phyloP scores from a whole-genome alignment of 2,329 filamentous ascomycete species.

The Paramyrothecium sp. region DNA sequence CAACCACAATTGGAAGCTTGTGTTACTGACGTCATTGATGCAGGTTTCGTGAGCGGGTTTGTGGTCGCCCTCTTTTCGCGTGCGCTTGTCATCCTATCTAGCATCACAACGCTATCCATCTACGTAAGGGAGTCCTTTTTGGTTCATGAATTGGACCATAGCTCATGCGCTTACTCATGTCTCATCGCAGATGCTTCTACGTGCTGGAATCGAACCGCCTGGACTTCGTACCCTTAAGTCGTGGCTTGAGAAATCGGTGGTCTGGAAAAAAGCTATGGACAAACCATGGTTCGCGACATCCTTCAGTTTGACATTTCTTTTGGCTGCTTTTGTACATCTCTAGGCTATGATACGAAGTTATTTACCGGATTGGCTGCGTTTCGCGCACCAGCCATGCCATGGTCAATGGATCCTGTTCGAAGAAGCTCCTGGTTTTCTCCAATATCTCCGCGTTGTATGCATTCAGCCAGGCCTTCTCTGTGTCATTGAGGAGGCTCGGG shows the following conservation, averaged over 20 bases:
- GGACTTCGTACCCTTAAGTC: conserved; percentile 35
- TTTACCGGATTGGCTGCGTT: conserved; percentile 59
- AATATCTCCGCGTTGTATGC: conserved; percentile 78
- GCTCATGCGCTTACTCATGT: conserved; percentile 9
- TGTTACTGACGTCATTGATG: neutral
- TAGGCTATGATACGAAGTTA: conserved; percentile 29
- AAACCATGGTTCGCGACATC: conserved; percentile 65
- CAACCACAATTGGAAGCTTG: neutral
- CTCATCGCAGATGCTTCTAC: conserved; percentile 36
- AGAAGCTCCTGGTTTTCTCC: conserved; percentile 76
- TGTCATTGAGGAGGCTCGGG: conserved; percentile 63
- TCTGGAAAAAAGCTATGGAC: conserved; percentile 50
- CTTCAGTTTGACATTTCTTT: conserved; percentile 70
- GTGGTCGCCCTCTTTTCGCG: conserved; percentile 69
- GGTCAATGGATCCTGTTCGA: conserved; percentile 70
- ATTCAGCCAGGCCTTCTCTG: conserved; percentile 85
- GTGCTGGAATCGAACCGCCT: conserved; percentile 39
- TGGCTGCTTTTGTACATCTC: conserved; percentile 53
- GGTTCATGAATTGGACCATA: neutral
- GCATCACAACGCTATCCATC: conserved; percentile 60
- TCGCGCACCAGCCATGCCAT: conserved; percentile 83
- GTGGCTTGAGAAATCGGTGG: conserved; percentile 31
- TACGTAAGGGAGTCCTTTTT: conserved; percentile 48
- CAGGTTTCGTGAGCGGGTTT: conserved; percentile 63
- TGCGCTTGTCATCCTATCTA: conserved; percentile 65